Conservation (phyloP, 192 early-diverging fungal species). For the Rhizophagus clarus region DNA sequence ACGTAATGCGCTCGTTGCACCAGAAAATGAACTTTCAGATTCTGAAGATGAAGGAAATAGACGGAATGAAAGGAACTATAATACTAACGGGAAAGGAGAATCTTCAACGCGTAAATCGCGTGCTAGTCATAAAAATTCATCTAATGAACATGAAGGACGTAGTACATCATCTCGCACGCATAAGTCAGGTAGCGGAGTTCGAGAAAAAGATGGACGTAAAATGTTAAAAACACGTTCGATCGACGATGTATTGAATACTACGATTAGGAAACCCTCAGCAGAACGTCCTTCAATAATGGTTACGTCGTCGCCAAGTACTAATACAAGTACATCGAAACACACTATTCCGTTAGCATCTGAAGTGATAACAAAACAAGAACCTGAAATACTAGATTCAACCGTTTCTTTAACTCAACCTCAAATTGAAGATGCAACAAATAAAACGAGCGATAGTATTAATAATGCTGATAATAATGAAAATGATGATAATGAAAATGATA, state of each 20-base stretch:
- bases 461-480: not conserved
- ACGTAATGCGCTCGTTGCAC: constrained; percentile 64
- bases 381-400: not conserved
- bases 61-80: constrained; percentile 35
- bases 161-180: not conserved
- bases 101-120: constrained; percentile 11
- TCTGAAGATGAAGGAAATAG: constrained; percentile 70
- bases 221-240: not conserved
- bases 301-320: not conserved
- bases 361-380: not conserved
- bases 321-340: not conserved
- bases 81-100: constrained; percentile 15
- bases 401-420: not conserved
- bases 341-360: not conserved
- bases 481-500: not conserved
- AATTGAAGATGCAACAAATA: not conserved
- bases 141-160: constrained; percentile 5
- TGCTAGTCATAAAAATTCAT: not conserved
- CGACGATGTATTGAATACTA: not conserved
- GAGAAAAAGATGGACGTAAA: not conserved
- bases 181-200: not conserved
- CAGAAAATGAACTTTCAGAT: constrained; percentile 76
- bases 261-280: not conserved
- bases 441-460: not conserved
- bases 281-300: constrained; percentile 12